Base-by-base conservation (phyloP, 768 basidiomycete genomes). In the Amanita brunnescens region DNA sequence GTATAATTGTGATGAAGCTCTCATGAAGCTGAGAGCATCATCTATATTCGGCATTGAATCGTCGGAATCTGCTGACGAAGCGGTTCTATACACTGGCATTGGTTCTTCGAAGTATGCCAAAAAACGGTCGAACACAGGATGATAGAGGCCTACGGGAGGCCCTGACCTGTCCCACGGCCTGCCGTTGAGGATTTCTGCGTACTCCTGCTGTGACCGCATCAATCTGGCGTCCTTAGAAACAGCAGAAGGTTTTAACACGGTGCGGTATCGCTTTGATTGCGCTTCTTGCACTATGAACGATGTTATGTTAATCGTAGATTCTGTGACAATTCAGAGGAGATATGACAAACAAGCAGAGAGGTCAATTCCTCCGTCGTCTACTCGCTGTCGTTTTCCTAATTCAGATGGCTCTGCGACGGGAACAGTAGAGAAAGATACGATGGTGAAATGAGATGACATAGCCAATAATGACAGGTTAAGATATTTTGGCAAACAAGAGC, bases 91-190 rank as follows among this genome's bases (percentile, higher is more conserved):
- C 42, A 10, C 20, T 5, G n/a, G 21, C 12, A 23, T 23, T 26
- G 42, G 2, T 44, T 44, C 42, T 23, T 44, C 13, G 24, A 47
- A 47, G 46, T 34, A 34, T 35, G 3, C 46, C 6, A 20, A 24
- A 38, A 47, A 47, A 38, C 18, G 35, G 46, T 47, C 23, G 46
- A 47, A 47, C 9, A 47, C 46, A 21, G 46, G 46, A 38, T 47
- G 46, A 24, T 35, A 47, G 46, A 47, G 46, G 32, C 46, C 46
- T 34, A 47, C 35, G 24, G 46, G 46, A 47, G 46, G 46, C 16
- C 46, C 46, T 35, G 35, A 47, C 9, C 35, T 47, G 20, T 8
- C 14, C 33, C 32, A 47, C 23, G 46, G 46, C 33, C 46, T 34
- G 32, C 46, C 46, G 32, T 47, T 47, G 33, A 47, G 46, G 30